Base-by-base conservation (phyloP, 441 rosid species). In the Erodium trifolium region DNA sequence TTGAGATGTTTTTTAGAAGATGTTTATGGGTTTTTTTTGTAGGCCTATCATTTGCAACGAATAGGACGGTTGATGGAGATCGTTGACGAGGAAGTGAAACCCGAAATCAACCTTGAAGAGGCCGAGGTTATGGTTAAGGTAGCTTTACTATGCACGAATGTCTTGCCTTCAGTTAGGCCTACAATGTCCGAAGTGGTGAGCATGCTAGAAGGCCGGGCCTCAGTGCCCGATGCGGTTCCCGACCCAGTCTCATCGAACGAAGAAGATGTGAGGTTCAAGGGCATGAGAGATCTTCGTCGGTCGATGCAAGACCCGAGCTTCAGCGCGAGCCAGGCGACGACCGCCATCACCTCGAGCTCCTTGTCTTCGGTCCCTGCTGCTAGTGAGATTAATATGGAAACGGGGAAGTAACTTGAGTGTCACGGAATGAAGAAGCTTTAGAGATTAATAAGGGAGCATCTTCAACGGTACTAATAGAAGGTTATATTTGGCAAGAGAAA, bases 111-210 rank as follows among this genome's bases (percentile, higher is more conserved):
- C 68, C 67, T 49, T 49, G 71, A 63, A 68, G 92, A 88, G 79
- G 92, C 85, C 12, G 83, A 81, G 72, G 45, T 39, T 4, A 76
- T 84, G 74, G 70, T 82, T 5, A 84, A 83, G 80, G 85, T 85
- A 8, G 87, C 85, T 39, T 84, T 88, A 1, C 55, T 87, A 70
- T 87, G 94, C 73, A 76, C 94, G 2, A 85, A 79, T 34, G 86
- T 75, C 6, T 79, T 90, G 4, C 83, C 90, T 3, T 41, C 82
- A 2, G 64, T 75, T 5, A 82, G 93, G 39, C 93, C 93, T 23
- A 72, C 82, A 5, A 90, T 90, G 93, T 85, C 90, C 0, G 86
- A 85, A 74, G 93, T 84, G 1, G 90, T 83, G 7, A 82, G 80
- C 34, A 90, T 86, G 96, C 82, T 88, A 0, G 87, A 86, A 74